Evolutionary conservation across 441 rosid genomes (phyloP), one percentile per base, ranked within the genome.

Genomic region (Omphalea diandra): DNA sequence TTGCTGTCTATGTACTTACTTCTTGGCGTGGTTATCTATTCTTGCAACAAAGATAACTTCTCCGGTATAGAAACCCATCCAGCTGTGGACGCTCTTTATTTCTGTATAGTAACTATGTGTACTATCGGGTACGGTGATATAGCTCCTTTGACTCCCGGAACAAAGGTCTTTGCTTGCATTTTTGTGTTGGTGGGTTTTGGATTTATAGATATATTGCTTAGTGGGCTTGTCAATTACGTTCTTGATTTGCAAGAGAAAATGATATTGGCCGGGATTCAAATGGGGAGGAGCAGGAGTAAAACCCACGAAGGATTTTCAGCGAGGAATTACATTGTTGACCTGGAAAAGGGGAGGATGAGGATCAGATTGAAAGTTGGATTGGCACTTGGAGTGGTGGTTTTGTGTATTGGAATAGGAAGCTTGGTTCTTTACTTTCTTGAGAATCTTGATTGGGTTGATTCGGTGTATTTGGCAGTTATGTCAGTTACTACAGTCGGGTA

Each of bases 91-190:
- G 97, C 97, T 5, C 84, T 94, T 7, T 94, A 94, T 70, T 94
- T 88, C 80, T 91, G 95, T 66, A 85, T 94, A 60, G 98, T 94
- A 61, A 94, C 98, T 32, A 87, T 91, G 93, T 94, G 97, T 70
- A 94, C 97, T 1, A 89, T 94, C 32, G 98, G 98, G 7, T 94
- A 91, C 18, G 97, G 97, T 10, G 98, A 94, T 73, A 91, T 94
- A 9, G 83, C 96, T 41, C 97, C 97, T 11, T 55, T 80, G 57
- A 90, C 93, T 5, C 86, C 93, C 2, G 83, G 58, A 40, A 85
- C 97, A 1, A 91, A 94, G 77, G 68, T 81, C 50, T 91, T 94
- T 74, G 86, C 96, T 1, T 87, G 89, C 9, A 80, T 91, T 8
- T 94, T 91, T 75, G 93, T 94, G 26, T 50, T 94, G 69, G 87